Percentiles rank a stretch among this genome's conserved stretches.
These are phyloP conservation scores for Fonsecaea multimorphosa DNA, from an alignment of 2,329 filamentous ascomycete genomes.

Conservation along the genomic window DNA sequence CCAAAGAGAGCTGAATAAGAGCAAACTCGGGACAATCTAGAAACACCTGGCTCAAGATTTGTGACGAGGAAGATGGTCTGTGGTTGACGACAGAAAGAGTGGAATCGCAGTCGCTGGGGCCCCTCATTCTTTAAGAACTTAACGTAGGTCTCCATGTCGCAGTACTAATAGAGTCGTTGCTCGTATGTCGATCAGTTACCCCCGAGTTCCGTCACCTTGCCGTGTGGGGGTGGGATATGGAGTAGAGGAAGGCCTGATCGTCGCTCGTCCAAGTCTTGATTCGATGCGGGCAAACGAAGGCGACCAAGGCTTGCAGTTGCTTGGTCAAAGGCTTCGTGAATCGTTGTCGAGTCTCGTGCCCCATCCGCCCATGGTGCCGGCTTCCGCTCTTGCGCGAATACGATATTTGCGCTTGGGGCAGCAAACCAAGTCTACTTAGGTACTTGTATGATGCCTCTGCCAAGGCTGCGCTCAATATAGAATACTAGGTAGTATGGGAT, in stretches of 20 bases:
- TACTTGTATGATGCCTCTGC: neutral
- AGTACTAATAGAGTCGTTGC: slow-evolving; percentile 4
- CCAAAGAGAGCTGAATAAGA: no score
- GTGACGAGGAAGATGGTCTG: neutral
- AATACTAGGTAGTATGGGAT: neutral
- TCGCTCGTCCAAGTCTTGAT: neutral
- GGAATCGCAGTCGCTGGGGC: neutral
- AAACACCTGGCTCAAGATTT: no score
- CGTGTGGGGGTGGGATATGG: slow-evolving; percentile 14
- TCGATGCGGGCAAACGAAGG: neutral
- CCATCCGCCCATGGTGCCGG: neutral
- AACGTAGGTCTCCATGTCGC: slow-evolving; percentile 1
- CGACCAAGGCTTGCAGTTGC: neutral
- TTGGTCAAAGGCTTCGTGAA: slow-evolving; percentile 12
- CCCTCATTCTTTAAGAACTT: slow-evolving; percentile 8
- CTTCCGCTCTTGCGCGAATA: neutral
- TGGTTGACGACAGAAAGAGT: neutral
- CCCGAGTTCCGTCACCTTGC: slow-evolving; percentile 2
- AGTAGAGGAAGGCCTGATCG: slow-evolving; percentile 3
- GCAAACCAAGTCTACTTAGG: no score
- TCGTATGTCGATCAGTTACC: slow-evolving; percentile 14
- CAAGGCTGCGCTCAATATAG: neutral
- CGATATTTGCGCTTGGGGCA: neutral
- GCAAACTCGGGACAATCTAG: no score
- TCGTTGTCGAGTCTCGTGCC: neutral